Base-by-base conservation (phyloP, 352 stramenopile genomes). In the Phytophthora litchii region DNA sequence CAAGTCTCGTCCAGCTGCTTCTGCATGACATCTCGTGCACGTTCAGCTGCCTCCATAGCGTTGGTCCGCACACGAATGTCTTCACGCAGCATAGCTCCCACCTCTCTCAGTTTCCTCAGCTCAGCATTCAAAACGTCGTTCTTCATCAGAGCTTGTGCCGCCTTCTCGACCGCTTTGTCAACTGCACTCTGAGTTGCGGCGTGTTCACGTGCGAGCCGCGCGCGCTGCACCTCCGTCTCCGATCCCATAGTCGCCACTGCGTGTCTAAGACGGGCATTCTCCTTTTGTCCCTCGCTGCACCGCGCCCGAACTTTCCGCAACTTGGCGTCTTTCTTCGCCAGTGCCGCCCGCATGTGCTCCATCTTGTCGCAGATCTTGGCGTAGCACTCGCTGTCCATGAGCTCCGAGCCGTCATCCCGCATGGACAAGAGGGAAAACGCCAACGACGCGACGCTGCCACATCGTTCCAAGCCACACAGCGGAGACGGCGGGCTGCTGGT, bases 311-410 rank as follows among this genome's bases (percentile, higher is more conserved):
- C 55, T 37, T 81, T 58, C 7, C 54, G 61, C 10, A 76, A 54
- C 36, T 71, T 75, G 14, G 76, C 63, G 41, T 83, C 59, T 35
- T 64, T 70, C n/a, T 36, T 56, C 12, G 40, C 42, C 35, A 89
- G 44, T 19, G 64, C 63, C 16, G 52, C 41, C n/a, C 64, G 64
- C 52, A 74, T 44, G 1, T 34, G 54, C 60, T 86, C 72, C 37
- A 86, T 64, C 20, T 76, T 73, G 13, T 56, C 43, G 45, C 79
- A 89, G 17, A 84, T 61, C 10, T 41, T 50, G 19, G 73, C 73
- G 51, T 77, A 89, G 7, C 60, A 74, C 32, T 76, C 48, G 17
- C 55, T 67, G 45, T 78, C 70, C 37, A 87, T 53, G 0, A 77
- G 25, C 21, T 52, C 49, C n/a, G 68, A 63, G 42, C 17, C 50